Evolutionary conservation across 495 filamentous ascomycete species (phyloP), one percentile per base, ranked within the genome.

Genomic region (Talaromyces ruber): DNA sequence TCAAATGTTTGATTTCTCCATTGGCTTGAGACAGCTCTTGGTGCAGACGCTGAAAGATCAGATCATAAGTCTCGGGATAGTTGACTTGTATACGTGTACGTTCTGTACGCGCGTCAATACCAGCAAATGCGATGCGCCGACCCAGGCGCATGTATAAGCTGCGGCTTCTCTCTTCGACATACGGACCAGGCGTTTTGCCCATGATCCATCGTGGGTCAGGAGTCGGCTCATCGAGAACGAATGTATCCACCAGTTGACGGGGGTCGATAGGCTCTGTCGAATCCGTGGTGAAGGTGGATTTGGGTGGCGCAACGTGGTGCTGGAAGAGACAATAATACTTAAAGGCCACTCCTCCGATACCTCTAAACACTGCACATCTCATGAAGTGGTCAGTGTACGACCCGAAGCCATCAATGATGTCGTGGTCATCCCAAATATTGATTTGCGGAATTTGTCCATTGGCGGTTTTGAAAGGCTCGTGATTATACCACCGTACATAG

Each of bases 301-400:
- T 78, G 11, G 91, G 91, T 16, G 92, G 92, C 16, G 91, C 79
- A 26, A 93, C 78, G 64, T 98, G 93, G 63, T 97, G 93, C 76
- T 97, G 93, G 76, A 98, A 97, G 21, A 98, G 81, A 72, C 92
- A 84, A 69, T 97, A 97, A 74, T 96, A 95, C 70, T 92, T 95
- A 75, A 88, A 88, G 3, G 91, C 88, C 18, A 88, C 83, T 24
- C 90, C 90, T 9, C 93, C 93, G 64, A 98, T 93, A 56, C 93
- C 93, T 60, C 88, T 84, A 77, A 98, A 97, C 34, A 97, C 90
- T 53, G 88, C 79, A 67, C 91, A 96, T 69, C 81, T 85, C 93
- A 98, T 97, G 74, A 97, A 96, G 30, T 90, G 86, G 66, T 97
- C 89, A 3, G 90, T 90, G 71, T 98, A 97, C 1, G 89, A 92